Evolutionary conservation across 305 asterid genomes (phyloP).

Genomic region (Fraxinus paxiana): DNA sequence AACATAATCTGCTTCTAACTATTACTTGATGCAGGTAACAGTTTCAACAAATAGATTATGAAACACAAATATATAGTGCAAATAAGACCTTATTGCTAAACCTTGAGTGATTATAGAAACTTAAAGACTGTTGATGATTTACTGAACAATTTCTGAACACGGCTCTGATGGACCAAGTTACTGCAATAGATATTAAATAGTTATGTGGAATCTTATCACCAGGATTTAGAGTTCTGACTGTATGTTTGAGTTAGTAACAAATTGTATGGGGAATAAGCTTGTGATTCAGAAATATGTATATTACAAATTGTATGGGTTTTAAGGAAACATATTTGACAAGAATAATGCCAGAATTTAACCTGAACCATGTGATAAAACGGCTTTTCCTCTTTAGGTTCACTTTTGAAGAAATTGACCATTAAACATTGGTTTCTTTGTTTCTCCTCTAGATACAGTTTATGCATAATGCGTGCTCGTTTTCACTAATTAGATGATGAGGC

Average conservation of each 20-base stretch:
- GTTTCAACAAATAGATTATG: no score
- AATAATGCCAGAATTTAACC: no score
- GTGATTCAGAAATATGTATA: not conserved
- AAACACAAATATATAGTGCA: not conserved
- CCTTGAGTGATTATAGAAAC: not conserved
- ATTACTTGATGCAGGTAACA: not conserved
- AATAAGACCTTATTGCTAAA: not conserved
- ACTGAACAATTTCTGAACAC: not conserved
- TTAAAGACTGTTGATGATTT: not conserved
- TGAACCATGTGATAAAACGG: not conserved
- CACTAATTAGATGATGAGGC: conserved; percentile 81
- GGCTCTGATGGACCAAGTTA: not conserved
- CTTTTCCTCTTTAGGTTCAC: not conserved
- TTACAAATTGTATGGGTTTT: not conserved
- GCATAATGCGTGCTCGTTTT: not conserved
- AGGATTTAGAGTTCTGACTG: not conserved
- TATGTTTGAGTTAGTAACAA: not conserved
- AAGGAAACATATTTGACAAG: not conserved
- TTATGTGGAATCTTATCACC: not conserved
- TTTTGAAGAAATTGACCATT: not conserved
- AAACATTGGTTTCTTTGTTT: no score
- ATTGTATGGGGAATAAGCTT: no score
- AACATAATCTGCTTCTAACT: not conserved
- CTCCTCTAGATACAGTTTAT: not conserved
- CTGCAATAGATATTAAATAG: not conserved